Conservation (phyloP, 2,329 filamentous ascomycete species). For the Exophiala spinifera region DNA sequence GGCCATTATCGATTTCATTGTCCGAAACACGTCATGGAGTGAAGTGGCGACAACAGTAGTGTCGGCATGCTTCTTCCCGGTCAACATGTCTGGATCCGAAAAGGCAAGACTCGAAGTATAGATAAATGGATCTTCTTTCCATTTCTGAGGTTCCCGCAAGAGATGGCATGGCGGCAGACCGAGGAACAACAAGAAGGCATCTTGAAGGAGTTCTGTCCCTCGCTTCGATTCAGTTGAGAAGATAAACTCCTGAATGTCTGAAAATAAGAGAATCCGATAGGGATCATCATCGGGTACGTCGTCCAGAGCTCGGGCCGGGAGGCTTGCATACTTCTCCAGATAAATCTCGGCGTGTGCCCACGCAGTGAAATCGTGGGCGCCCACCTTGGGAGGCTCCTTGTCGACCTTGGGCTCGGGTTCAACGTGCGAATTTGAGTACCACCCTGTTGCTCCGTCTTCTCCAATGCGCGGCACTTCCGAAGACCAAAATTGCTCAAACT, state of each 20-base stretch:
- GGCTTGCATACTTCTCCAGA: slow-evolving; percentile 28
- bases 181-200: slow-evolving; percentile 69
- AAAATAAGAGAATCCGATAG: slow-evolving; percentile 75
- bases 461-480: slow-evolving; percentile 76
- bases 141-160: slow-evolving; percentile 28
- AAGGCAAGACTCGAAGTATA: slow-evolving; percentile 62
- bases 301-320: slow-evolving; percentile 73
- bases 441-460: slow-evolving; percentile 68
- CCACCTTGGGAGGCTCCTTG: slow-evolving; percentile 35
- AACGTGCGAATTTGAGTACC: slow-evolving; percentile 44
- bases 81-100: too few relatives aligned
- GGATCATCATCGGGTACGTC: slow-evolving; percentile 75
- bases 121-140: slow-evolving; percentile 56
- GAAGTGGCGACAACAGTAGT: slow-evolving; percentile 21
- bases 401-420: slow-evolving; percentile 11
- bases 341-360: slow-evolving; percentile 27
- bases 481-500: slow-evolving; percentile 79
- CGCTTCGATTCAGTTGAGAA: slow-evolving; percentile 32
- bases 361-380: slow-evolving; percentile 22
- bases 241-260: slow-evolving; percentile 68
- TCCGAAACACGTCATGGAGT: neutral
- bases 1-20: neutral
- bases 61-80: too few relatives aligned
- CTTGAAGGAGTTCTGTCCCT: slow-evolving; percentile 53
- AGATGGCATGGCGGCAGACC: slow-evolving; percentile 60